Evolutionary conservation across 2,329 filamentous ascomycete species (phyloP), one percentile per base, ranked within the genome.

Genomic region (Coniochaeta pulveracea): DNA sequence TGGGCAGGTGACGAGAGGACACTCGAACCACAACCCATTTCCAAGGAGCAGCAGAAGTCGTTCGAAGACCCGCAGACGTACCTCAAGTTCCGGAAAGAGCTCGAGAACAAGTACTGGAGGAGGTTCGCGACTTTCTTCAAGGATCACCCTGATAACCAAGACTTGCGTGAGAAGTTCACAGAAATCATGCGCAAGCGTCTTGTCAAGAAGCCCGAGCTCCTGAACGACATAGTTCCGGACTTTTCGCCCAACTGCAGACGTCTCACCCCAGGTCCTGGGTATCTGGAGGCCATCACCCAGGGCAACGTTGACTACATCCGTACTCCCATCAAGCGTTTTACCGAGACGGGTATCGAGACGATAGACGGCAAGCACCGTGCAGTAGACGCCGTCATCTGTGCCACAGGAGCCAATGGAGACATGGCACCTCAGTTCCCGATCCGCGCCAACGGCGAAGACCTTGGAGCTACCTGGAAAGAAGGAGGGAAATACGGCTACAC

Each of bases 351-450:
- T 0, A 76, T 82, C 28, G 63, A 72, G 42, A 78, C 72, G 0
- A 54, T 50, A 0, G 75, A 81, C 41, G 76, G 75, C 2, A 48
- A 47, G 0, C 58, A 68, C 19, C 56, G 73, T 3, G 61, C 71
- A 11, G 72, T 79, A 0, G 77, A 81, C 38, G 71, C 72, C 10
- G 58, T 82, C 5, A 72, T 84, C 42, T 83, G 76, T 44, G 72
- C 76, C 2, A 85, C 80, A 0, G 80, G 80, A 1, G 74, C 75
- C 7, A 76, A 80, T 41, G 61, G 65, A 9, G 64, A 73, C 40
- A 61, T 69, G 51, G 56, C 67, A 0, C 75, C 75, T 0, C 66
- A 66, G 0, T 83, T 83, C 41, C 59, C 72, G 0, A 70, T 84
- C 40, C 57, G 60, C 16, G 67, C 71, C 2, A 52, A 64, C 30